Conservation (phyloP, 768 basidiomycete species). For the Hygrophoropsis aurantiaca region DNA sequence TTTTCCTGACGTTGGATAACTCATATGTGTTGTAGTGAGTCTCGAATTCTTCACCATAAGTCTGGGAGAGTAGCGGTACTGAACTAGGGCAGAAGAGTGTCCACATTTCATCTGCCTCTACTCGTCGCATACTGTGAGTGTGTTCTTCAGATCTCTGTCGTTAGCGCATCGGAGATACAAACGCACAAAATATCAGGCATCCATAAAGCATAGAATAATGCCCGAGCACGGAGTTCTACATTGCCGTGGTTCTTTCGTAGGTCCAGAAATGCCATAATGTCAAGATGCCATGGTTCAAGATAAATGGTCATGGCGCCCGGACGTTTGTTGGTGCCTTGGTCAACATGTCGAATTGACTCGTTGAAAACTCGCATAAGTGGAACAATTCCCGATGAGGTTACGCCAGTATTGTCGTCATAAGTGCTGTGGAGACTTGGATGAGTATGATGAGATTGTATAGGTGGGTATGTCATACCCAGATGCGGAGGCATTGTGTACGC, state of each 20-base stretch:
- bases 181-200: constrained; percentile 87
- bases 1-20: constrained; percentile 74
- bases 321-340: constrained; percentile 94
- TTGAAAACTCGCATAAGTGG: constrained; percentile 95
- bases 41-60: constrained; percentile 82
- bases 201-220: constrained; percentile 93
- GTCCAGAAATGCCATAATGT: constrained; percentile 91
- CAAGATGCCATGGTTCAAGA: constrained; percentile 94
- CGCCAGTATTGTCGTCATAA: constrained; percentile 96
- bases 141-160: not conserved
- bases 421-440: constrained; percentile 47
- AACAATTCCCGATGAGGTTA: constrained; percentile 93
- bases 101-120: constrained; percentile 83
- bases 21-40: constrained; percentile 79
- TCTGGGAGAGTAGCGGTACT: constrained; percentile 79
- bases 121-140: constrained; percentile 78
- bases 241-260: constrained; percentile 95
- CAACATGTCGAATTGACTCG: constrained; percentile 91
- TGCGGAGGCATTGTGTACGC: constrained; percentile 89
- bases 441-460: not conserved
- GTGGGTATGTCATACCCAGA: constrained; percentile 56
- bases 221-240: constrained; percentile 87
- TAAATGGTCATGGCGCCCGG: constrained; percentile 97
- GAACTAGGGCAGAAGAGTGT: constrained; percentile 93
- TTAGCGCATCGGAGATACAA: not conserved